phyloP scores from a whole-genome alignment of 2,329 filamentous ascomycete genomes.

The Pyrenophora tritici-repentis region DNA sequence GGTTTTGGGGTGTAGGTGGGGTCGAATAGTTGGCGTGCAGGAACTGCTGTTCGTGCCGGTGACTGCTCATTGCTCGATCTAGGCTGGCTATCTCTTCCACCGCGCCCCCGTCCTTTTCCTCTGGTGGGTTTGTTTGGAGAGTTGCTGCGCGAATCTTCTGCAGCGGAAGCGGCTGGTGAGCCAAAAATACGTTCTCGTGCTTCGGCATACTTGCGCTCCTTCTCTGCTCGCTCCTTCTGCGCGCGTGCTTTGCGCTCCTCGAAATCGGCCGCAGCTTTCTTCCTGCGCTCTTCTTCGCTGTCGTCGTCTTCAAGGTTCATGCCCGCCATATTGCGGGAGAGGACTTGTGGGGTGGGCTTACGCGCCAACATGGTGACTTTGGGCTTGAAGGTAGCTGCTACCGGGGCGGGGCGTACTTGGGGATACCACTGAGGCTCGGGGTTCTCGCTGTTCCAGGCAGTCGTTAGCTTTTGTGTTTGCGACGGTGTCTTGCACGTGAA shows the following conservation, averaged over 20 bases:
- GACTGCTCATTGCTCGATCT: conserved; percentile 46
- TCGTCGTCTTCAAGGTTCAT: conserved; percentile 60
- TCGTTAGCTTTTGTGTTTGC: conserved; percentile 19
- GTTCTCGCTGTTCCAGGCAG: conserved; percentile 63
- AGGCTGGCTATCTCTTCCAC: conserved; percentile 46
- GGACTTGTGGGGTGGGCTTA: conserved; percentile 69
- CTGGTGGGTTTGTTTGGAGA: conserved; percentile 40
- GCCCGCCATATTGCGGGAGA: conserved; percentile 60
- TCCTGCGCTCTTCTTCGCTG: conserved; percentile 65
- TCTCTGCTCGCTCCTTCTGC: conserved; percentile 81
- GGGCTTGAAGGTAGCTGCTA: conserved; percentile 76
- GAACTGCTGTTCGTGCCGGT: conserved; percentile 34
- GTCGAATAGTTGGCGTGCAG: conserved; percentile 72
- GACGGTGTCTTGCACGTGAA: neutral
- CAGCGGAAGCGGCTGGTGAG: conserved; percentile 49
- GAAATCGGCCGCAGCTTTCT: conserved; percentile 67
- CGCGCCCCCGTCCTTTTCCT: conserved; percentile 47
- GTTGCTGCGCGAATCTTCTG: conserved; percentile 43
- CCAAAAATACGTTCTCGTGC: conserved; percentile 87
- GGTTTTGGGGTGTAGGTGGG: conserved; percentile 72
- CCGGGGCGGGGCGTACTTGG: conserved; percentile 66
- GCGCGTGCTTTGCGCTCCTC: conserved; percentile 81
- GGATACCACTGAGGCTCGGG: conserved; percentile 77
- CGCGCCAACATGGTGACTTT: conserved; percentile 84
- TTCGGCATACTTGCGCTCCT: conserved; percentile 88